These are phyloP conservation scores for Leptographium radiaticola DNA, from an alignment of 2,329 filamentous ascomycete species.

Conservation along the genomic window DNA sequence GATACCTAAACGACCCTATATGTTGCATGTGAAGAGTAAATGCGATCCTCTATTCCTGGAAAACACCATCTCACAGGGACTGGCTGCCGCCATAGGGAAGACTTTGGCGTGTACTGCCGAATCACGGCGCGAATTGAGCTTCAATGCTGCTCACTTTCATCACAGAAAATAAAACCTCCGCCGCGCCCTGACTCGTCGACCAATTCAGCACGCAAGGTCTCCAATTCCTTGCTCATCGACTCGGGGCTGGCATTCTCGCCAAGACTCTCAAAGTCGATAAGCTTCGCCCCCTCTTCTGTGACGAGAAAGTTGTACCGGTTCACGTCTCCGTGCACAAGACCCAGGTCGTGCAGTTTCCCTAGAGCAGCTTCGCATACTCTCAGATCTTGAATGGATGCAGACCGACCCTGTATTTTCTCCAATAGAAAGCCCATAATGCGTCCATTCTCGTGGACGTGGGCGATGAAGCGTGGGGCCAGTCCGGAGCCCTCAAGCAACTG, in stretches of 20 bases:
- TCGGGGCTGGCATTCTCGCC: slow-evolving; percentile 12
- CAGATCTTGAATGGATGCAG: slow-evolving; percentile 17
- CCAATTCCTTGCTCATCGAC: slow-evolving; percentile 16
- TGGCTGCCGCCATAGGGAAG: too few species aligned
- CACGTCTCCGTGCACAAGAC: slow-evolving; percentile 22
- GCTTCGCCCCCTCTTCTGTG: slow-evolving; percentile 14
- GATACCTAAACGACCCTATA: too few species aligned
- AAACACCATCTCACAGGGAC: too few species aligned
- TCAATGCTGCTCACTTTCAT: slow-evolving; percentile 3
- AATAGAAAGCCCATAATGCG: slow-evolving; percentile 22
- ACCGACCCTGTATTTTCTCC: slow-evolving; percentile 19
- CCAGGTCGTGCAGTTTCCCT: slow-evolving; percentile 15
- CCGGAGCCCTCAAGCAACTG: slow-evolving; percentile 12
- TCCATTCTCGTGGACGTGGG: slow-evolving; percentile 21
- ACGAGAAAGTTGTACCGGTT: slow-evolving; percentile 26
- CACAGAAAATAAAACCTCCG: slow-evolving; percentile 11
- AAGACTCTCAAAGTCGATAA: slow-evolving; percentile 20
- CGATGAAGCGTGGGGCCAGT: slow-evolving; percentile 21
- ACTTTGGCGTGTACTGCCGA: too few species aligned
- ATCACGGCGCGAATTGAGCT: slow-evolving; percentile 2
- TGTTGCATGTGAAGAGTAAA: too few species aligned
- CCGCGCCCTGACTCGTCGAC: slow-evolving; percentile 19
- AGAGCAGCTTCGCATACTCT: slow-evolving; percentile 16
- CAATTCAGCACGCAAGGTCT: slow-evolving; percentile 17
- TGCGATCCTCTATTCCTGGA: too few species aligned